A percentile compares a stretch with the other conserved stretches of the same genome.
phyloP scores from a whole-genome alignment of 2,329 filamentous ascomycete genomes.

The Alternaria angustiovoidea region DNA sequence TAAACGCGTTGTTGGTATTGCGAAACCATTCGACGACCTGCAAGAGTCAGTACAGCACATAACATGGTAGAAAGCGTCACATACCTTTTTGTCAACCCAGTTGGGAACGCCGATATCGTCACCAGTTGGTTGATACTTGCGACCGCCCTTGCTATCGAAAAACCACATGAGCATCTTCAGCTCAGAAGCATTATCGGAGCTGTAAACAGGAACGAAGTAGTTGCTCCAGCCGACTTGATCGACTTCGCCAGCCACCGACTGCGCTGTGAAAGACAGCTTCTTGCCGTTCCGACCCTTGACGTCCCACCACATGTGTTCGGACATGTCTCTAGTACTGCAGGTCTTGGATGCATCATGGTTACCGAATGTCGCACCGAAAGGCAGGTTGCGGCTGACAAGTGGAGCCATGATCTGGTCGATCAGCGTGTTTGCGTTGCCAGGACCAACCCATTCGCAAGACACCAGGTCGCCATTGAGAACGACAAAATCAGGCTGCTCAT shows the following conservation, averaged over 20 bases:
- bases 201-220: constrained; percentile 63
- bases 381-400: constrained; percentile 64
- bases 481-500: constrained; percentile 66
- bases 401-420: constrained; percentile 39
- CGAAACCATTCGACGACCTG: constrained; percentile 43
- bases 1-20: constrained; percentile 24
- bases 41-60: constrained; percentile 5
- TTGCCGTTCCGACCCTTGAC: constrained; percentile 61
- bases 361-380: constrained; percentile 74
- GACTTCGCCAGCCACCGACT: constrained; percentile 51
- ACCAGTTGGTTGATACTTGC: constrained; percentile 26
- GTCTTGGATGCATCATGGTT: constrained; percentile 66
- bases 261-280: constrained; percentile 50
- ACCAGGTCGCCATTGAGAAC: constrained; percentile 77
- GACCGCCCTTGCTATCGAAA: constrained; percentile 63
- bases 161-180: constrained; percentile 71
- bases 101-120: constrained; percentile 19
- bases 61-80: background rate
- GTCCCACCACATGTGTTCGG: constrained; percentile 37
- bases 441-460: constrained; percentile 63
- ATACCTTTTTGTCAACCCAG: constrained; percentile 37
- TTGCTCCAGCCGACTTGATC: constrained; percentile 56
- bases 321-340: constrained; percentile 33
- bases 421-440: constrained; percentile 24
- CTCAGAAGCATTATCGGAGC: constrained; percentile 41